A percentile compares a stretch with the other conserved stretches of the same genome.
phyloP scores from a whole-genome alignment of 352 stramenopile genomes.

The Pythium rhizo-oryzae region DNA sequence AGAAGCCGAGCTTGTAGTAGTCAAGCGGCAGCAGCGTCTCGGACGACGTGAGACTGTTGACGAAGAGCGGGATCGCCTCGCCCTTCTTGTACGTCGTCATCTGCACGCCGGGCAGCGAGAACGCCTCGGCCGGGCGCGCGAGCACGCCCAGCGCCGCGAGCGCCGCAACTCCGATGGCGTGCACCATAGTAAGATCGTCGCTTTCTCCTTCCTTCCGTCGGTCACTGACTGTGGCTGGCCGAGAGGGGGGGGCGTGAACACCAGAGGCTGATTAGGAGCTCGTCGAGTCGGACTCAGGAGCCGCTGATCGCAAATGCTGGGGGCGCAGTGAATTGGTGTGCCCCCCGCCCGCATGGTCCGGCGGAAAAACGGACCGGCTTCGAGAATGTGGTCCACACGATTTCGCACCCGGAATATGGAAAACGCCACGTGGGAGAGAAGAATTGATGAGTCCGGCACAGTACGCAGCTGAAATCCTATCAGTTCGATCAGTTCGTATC shows the following conservation, averaged over 20 bases:
- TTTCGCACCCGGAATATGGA: slow-evolving; percentile 6
- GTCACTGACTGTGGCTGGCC: neutral
- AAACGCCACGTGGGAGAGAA: slow-evolving; percentile 5
- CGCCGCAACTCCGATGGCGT: slow-evolving; percentile 31
- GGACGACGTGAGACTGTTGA: slow-evolving; percentile 94
- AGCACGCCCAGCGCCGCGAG: slow-evolving; percentile 29
- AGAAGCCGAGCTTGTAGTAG: slow-evolving; percentile 98
- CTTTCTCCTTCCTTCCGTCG: neutral
- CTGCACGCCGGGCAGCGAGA: slow-evolving; percentile 86
- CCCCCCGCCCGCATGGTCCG: too few species aligned
- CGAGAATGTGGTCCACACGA: slow-evolving; percentile 18
- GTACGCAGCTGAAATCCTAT: neutral
- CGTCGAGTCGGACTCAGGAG: slow-evolving; percentile 1
- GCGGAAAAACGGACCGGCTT: slow-evolving; percentile 13
- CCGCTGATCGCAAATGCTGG: slow-evolving; percentile 4
- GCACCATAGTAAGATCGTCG: slow-evolving; percentile 7
- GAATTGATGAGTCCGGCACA: slow-evolving; percentile 11
- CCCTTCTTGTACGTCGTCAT: slow-evolving; percentile 89
- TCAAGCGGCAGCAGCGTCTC: slow-evolving; percentile 97
- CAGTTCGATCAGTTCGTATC: neutral
- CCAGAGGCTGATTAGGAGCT: neutral
- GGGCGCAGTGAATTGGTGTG: neutral
- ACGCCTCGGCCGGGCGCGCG: slow-evolving; percentile 32
- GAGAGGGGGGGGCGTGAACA: neutral
- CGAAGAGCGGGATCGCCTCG: slow-evolving; percentile 89